Evolutionary conservation across 805 yeast genomes (phyloP).

Genomic region (Suhomyces sp.): DNA sequence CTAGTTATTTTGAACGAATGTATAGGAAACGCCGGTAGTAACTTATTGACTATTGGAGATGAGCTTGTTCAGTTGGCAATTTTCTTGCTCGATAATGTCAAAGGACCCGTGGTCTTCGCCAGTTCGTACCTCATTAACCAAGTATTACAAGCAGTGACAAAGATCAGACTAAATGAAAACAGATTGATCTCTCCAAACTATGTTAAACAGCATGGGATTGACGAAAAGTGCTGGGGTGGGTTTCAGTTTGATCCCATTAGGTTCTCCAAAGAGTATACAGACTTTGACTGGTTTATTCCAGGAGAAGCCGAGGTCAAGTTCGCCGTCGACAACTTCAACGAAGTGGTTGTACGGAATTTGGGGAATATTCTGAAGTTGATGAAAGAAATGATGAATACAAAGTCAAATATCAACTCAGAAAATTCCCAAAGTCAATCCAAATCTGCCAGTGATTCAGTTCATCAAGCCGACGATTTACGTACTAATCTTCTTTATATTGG

Average conservation of each 20-base stretch:
- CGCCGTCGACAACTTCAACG: slow-evolving; percentile 59
- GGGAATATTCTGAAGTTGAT: slow-evolving; percentile 38
- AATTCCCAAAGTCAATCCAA: slow-evolving; percentile 3
- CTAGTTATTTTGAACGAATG: slow-evolving; percentile 67
- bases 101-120: slow-evolving; percentile 62
- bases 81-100: slow-evolving; percentile 46
- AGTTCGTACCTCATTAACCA: slow-evolving; percentile 66
- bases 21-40: slow-evolving; percentile 61
- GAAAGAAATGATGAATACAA: slow-evolving; percentile 16
- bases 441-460: slow-evolving; percentile 18
- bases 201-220: slow-evolving; percentile 32
- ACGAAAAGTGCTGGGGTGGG: slow-evolving; percentile 71
- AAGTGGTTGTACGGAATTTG: slow-evolving; percentile 44
- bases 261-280: slow-evolving; percentile 46
- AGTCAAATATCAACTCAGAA: slow-evolving; percentile 7
- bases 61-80: slow-evolving; percentile 48
- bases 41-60: slow-evolving; percentile 41
- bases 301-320: slow-evolving; percentile 49
- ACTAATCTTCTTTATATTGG: slow-evolving; percentile 56
- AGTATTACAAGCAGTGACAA: slow-evolving; percentile 59
- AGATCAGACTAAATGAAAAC: slow-evolving; percentile 55
- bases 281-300: slow-evolving; percentile 78
- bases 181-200: slow-evolving; percentile 51
- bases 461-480: slow-evolving; percentile 51
- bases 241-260: slow-evolving; percentile 56